Percentiles rank a stretch among this genome's conserved stretches.
Conservation (phyloP, 2,329 filamentous ascomycete species). For the Scedosporium minutisporum region DNA sequence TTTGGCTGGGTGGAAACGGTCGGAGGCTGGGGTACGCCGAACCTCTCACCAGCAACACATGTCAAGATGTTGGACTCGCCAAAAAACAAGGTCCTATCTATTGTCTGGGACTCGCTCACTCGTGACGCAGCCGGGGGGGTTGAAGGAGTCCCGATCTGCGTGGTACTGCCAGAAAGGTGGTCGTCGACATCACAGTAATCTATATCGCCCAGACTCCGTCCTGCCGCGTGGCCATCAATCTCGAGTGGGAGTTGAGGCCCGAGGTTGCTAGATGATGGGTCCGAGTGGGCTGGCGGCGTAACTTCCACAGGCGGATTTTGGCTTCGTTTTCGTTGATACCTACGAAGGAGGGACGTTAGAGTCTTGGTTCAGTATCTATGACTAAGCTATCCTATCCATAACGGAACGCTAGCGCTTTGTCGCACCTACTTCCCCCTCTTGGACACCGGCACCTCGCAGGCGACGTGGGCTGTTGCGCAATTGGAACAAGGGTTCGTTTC, state of each 20-base stretch:
- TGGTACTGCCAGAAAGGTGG: background rate
- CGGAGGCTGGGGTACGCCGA: slow-evolving; percentile 31
- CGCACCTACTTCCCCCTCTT: slow-evolving; percentile 21
- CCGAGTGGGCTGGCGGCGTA: background rate
- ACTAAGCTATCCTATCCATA: background rate
- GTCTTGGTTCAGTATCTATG: background rate
- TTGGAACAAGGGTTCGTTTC: slow-evolving; percentile 24
- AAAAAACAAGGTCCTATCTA: slow-evolving; percentile 21
- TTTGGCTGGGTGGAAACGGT: background rate
- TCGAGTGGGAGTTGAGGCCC: background rate
- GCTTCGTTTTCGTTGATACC: background rate
- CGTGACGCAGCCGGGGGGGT: background rate
- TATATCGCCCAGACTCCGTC: background rate
- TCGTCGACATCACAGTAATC: background rate
- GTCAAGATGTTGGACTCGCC: slow-evolving; percentile 31
- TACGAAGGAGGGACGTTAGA: background rate
- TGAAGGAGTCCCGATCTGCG: background rate
- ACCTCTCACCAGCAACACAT: background rate
- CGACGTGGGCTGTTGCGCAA: slow-evolving; percentile 16
- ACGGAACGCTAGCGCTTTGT: background rate
- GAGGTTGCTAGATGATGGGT: background rate
- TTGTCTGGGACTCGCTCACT: background rate
- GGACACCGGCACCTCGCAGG: slow-evolving; percentile 23
- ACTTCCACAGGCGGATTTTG: background rate
- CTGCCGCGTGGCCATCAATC: background rate